Percentiles rank a stretch among this genome's conserved stretches.
phyloP scores from a whole-genome alignment of 2,329 filamentous ascomycete species.

The Cyphellophora europaea region DNA sequence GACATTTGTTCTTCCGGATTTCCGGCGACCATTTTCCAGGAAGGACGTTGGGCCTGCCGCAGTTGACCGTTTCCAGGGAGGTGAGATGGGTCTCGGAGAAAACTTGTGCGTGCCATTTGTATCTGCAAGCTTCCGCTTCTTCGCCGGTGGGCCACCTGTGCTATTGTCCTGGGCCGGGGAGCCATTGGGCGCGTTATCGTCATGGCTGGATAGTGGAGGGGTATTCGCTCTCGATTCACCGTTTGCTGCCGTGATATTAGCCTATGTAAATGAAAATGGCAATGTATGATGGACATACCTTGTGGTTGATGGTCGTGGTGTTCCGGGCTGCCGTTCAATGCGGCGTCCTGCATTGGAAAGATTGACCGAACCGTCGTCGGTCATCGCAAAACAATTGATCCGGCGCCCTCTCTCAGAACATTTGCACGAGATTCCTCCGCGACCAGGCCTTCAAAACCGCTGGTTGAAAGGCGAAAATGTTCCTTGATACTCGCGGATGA shows the following conservation, averaged over 20 bases:
- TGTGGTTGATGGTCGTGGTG: conserved; percentile 11
- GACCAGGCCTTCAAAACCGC: conserved; percentile 26
- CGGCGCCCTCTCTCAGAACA: conserved; percentile 9
- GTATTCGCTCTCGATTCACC: not conserved
- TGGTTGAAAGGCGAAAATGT: conserved; percentile 32
- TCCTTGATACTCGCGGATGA: conserved; percentile 22
- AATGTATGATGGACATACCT: no score
- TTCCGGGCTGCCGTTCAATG: conserved; percentile 9
- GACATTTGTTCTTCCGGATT: conserved; percentile 49
- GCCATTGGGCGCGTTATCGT: not conserved
- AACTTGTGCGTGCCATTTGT: conserved; percentile 24
- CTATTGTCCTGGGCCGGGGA: not conserved
- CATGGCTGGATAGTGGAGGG: not conserved
- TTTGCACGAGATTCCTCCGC: conserved; percentile 20
- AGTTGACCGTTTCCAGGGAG: conserved; percentile 83
- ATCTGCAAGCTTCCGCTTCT: conserved; percentile 35
- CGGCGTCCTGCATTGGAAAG: conserved; percentile 16
- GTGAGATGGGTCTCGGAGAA: conserved; percentile 49
- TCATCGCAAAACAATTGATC: conserved; percentile 18
- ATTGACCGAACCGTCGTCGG: conserved; percentile 13
- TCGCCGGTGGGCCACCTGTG: conserved; percentile 24
- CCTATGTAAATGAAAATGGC: conserved; percentile 6
- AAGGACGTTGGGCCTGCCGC: conserved; percentile 85
- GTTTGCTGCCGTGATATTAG: not conserved
- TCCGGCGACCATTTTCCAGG: conserved; percentile 52